Base-by-base conservation (phyloP, 2,329 filamentous ascomycete genomes). In the Colletotrichum navitas region DNA sequence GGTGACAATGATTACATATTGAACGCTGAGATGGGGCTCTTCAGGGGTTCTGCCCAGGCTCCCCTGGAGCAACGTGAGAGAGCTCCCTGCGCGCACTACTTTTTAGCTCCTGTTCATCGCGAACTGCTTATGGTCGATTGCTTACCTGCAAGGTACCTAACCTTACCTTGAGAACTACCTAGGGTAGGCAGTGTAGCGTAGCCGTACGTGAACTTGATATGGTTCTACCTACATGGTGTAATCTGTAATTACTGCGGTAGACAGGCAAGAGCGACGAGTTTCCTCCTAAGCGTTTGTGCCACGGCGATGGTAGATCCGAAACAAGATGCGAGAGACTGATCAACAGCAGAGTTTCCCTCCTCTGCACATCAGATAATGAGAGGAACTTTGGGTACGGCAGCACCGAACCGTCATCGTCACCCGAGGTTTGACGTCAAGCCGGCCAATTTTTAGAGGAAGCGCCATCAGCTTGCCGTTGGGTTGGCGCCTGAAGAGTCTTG, bases 21-120 rank as follows among this genome's bases (percentile, higher is more conserved):
- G n/a, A 41, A 49, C 21, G 63, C 61, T 41, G 63, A 56, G n/a
- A 62, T 49, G 66, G 60, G 61, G 60, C 49, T 36, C 34, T 34
- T 24, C 68, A 71, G 68, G 68, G 68, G 58, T 67, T 62, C 34
- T 26, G 51, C 18, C 56, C 66, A 52, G 68, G 56, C 34, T 32
- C 36, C 61, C 55, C 47, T 32, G 61, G 47, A 21, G 24, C 29
- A 39, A 16, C 29, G 39, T 21, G 29, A 41, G 32, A 39, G 45
- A 32, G 45, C 63, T 69, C 62, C 54, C 47, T 60, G 67, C 56
- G 61, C 52, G 62, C 64, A 43, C 45, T 47, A 61, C 45, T 34
- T n/a, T 43, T 36, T 56, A 54, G 47, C 41, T 66, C 61, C 24
- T n/a, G 47, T 47, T 29, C 32, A 52, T 52, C n/a, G 34, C 45